Evolutionary conservation across 1,284 basidiomycete species (phyloP), one percentile per base, ranked within the genome.

Genomic region (Malassezia psittaci): DNA sequence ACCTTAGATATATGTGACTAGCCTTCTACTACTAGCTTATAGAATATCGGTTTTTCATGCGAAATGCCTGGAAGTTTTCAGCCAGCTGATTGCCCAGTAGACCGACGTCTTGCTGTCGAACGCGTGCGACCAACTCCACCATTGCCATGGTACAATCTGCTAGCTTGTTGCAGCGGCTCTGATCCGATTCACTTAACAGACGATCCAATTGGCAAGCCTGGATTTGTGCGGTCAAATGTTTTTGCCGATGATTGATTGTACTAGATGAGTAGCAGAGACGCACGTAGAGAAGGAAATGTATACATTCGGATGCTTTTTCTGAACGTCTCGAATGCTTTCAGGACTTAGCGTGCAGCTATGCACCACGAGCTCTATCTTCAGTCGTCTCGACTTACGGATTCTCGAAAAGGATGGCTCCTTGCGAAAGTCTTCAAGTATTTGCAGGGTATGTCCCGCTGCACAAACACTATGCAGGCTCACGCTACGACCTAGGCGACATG

Each of bases 381-480:
- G 47, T 29, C 18, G 19, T 16, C 33, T 24, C 18, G 13, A 53
- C 12, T 1, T 34, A 16, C 39, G 16, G 7, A 29, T n/a, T 13
- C 32, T 15, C 11, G 32, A n/a, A n/a, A 60, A 65, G 12, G 48
- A 48, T 15, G 56, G 48, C 13, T 57, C 46, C 15, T 60, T 60
- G 33, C 49, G 51, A 34, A 44, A 18, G 10, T 24, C 36, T 3
- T 51, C 48, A 32, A 72, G 49, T 19, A 69, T 47, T 18, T 61
- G 61, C 8, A 61, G 47, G 5, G 67, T 69, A 2, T 63, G 41
- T 0, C 67, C 70, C 8, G 62, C 62, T 2, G 67, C 64, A 19
- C 66, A 64, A 16, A 73, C 70, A 15, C 69, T 68, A 51, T 73
- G 70, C 15, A 71, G 63, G 48, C 64, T 67, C 40, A 73, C 61